phyloP scores from a whole-genome alignment of 139 green algal genomes.

The Limnomonas spitsbergensis region DNA sequence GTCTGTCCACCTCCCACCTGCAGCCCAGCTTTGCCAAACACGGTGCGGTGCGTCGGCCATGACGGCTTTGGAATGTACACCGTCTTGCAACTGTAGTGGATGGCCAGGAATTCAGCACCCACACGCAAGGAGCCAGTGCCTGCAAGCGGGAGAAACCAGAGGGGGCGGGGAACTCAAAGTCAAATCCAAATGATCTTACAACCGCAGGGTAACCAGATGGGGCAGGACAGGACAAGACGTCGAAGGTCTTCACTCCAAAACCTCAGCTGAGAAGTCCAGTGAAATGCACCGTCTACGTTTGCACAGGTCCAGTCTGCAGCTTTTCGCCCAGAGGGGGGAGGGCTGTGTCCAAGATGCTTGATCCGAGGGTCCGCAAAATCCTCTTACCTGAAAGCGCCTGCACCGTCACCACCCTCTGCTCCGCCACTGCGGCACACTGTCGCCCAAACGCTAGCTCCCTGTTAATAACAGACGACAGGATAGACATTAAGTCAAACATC shows the following conservation, averaged over 20 bases:
- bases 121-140: conserved; percentile 74
- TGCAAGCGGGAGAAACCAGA: conserved; percentile 8
- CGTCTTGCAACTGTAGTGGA: conserved; percentile 51
- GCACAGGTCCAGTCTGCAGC: background rate
- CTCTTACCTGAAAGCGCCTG: conserved; percentile 65
- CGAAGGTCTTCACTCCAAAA: no score
- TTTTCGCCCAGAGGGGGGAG: background rate
- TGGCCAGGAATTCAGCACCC: conserved; percentile 70
- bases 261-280: background rate
- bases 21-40: conserved; percentile 68
- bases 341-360: background rate
- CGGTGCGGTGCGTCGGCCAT: conserved; percentile 80
- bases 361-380: no score
- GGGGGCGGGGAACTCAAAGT: background rate
- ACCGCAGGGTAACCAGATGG: no score
- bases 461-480: no score
- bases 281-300: background rate
- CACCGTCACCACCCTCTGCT: conserved; percentile 59
- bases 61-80: conserved; percentile 78
- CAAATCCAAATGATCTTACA: background rate
- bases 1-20: conserved; percentile 22
- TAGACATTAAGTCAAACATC: no score
- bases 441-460: conserved; percentile 70
- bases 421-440: conserved; percentile 33
- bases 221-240: no score